These are phyloP conservation scores for Hypoxylon sp. DNA, from an alignment of 2,329 filamentous ascomycete genomes.

Conservation along the genomic window DNA sequence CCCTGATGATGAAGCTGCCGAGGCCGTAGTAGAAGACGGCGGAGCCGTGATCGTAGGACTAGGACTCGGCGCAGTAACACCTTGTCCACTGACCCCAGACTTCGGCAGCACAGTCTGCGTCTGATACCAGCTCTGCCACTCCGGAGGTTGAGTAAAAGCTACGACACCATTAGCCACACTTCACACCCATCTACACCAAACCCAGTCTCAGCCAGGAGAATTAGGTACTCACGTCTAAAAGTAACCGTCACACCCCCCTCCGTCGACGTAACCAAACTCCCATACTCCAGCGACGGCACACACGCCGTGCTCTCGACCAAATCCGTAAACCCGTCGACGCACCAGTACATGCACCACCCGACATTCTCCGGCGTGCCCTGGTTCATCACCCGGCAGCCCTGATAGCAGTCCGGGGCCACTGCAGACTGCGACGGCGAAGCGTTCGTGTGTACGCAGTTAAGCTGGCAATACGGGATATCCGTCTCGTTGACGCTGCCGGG, in stretches of 20 bases:
- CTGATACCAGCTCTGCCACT: conserved; percentile 36
- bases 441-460: conserved; percentile 23
- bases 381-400: conserved; percentile 6
- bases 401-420: conserved; percentile 22
- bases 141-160: conserved; percentile 26
- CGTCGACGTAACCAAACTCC: conserved; percentile 11
- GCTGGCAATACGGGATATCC: conserved; percentile 35
- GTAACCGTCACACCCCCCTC: conserved; percentile 2
- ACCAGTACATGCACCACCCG: conserved; percentile 41
- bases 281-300: conserved; percentile 32
- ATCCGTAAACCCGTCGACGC: conserved; percentile 30
- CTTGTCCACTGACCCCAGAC: background rate
- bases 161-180: background rate
- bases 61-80: background rate
- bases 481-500: conserved; percentile 31
- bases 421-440: conserved; percentile 23
- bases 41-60: background rate
- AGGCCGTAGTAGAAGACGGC: background rate
- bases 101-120: conserved; percentile 34
- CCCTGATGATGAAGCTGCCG: background rate
- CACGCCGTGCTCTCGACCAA: conserved; percentile 30
- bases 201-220: no score
- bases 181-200: background rate
- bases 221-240: conserved; percentile 7
- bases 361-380: conserved; percentile 34